Conservation (phyloP, 176 grass and related monocot genomes). For the Carex kokanica region DNA sequence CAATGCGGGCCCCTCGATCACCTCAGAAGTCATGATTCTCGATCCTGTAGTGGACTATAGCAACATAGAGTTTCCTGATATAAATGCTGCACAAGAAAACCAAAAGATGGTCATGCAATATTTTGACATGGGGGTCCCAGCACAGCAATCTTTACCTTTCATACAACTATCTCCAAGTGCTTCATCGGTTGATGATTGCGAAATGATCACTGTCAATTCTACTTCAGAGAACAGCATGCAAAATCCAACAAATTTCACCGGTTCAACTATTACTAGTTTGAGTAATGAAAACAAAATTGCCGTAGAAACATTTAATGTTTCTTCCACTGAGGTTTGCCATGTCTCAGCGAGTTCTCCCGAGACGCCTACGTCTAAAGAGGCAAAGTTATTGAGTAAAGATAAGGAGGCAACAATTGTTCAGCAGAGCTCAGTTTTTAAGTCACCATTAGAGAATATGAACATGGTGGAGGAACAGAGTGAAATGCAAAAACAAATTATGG, state of each 20-base stretch:
- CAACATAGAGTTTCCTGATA: conserved; percentile 57
- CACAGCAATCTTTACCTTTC: conserved; percentile 37
- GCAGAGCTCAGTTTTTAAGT: conserved; percentile 36
- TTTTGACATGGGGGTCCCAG: conserved; percentile 34
- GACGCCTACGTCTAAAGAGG: conserved; percentile 51
- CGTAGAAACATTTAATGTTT: neutral
- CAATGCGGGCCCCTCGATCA: conserved; percentile 38
- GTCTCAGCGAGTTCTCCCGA: conserved; percentile 34
- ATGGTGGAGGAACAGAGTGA: conserved; percentile 61
- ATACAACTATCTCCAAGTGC: conserved; percentile 32
- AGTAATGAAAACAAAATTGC: conserved; percentile 34
- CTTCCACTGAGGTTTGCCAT: conserved; percentile 24
- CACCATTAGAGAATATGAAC: conserved; percentile 49
- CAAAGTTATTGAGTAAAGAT: neutral
- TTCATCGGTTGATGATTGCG: conserved; percentile 26
- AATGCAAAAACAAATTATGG: conserved; percentile 94
- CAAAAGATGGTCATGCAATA: conserved; percentile 75
- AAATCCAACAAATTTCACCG: conserved; percentile 28
- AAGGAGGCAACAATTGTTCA: conserved; percentile 4
- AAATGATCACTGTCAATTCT: conserved; percentile 41
- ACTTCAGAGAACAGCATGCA: conserved; percentile 42
- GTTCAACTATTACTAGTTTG: conserved; percentile 34
- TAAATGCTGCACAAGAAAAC: conserved; percentile 55
- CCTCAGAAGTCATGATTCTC: conserved; percentile 75
- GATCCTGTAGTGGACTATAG: conserved; percentile 40